Percentiles rank a stretch among this genome's conserved stretches.
Evolutionary conservation across 1,139 yeast genomes (phyloP).

Genomic region (Taphrina communis): DNA sequence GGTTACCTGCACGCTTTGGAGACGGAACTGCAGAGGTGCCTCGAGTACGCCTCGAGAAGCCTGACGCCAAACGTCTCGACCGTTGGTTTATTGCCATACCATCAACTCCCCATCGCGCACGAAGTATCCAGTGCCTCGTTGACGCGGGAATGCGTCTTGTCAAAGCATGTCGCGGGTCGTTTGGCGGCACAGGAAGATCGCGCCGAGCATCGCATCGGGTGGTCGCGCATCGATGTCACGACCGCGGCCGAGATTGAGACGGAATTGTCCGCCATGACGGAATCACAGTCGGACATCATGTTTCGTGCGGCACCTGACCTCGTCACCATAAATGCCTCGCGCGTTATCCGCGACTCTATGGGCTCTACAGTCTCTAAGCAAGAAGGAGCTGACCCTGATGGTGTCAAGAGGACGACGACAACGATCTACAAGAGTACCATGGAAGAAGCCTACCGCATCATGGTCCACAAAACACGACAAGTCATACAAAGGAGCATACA

Average conservation of each 20-base stretch:
- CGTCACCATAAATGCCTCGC: background rate
- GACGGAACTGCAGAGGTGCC: background rate
- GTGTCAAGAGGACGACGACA: too few species aligned
- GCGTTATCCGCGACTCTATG: background rate
- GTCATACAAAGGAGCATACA: background rate
- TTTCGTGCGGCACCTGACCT: slow-evolving; percentile 17
- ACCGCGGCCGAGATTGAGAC: background rate
- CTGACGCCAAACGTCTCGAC: background rate
- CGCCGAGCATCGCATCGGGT: background rate
- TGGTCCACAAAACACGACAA: background rate
- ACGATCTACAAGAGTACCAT: background rate
- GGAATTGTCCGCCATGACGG: slow-evolving; percentile 1
- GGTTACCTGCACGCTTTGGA: slow-evolving; percentile 34
- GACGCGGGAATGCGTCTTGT: background rate
- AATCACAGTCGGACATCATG: background rate
- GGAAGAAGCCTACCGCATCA: background rate
- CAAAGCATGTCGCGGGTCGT: background rate
- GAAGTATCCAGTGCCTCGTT: slow-evolving; percentile 2
- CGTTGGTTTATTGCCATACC: slow-evolving; percentile 2
- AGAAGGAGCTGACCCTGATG: too few species aligned
- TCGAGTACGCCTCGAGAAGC: background rate
- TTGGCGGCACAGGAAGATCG: background rate
- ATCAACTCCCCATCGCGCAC: slow-evolving; percentile 9
- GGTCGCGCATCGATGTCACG: slow-evolving; percentile 5
- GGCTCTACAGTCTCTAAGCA: background rate